Evolutionary conservation across 768 basidiomycete genomes (phyloP), one percentile per base, ranked within the genome.

Genomic region (Scleroderma bovista): DNA sequence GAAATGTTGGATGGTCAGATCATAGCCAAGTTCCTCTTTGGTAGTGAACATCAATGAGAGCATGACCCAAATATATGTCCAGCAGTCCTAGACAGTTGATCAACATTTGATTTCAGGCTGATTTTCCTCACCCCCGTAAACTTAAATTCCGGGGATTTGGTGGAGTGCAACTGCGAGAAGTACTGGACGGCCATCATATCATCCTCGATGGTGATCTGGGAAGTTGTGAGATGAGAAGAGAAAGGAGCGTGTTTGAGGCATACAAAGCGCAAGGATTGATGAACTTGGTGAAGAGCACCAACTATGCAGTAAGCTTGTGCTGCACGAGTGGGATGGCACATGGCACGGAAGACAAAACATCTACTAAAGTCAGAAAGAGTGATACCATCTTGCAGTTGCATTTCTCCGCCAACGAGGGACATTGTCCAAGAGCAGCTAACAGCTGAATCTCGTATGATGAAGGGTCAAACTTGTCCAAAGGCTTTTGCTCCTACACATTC

Each of bases 361-460:
- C 70, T 29, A 70, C 73, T 39, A 80, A 66, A 44, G 56, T 63
- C 33, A 97, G 73, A 72, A 97, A 96, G 49, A 87, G 76, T 0
- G 91, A 84, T n/a, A 96, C 73, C 31, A 97, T 72, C n/a, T 87
- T 80, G 33, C 90, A 84, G 50, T 87, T 90, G 66, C 95, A 86
- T 64, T 85, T 88, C 66, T 97, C 92, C 0, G 84, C 88, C 11
- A 96, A 67, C 2, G 77, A 72, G 0, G 85, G 71, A 51, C 82
- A 80, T 58, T 85, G 78, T n/a, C 78, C 77, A 13, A 97, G 73
- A 0, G 84, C 72, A 10, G 72, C 66, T 13, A 98, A 76, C 3
- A 98, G 72, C 63, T 96, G 92, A 10, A 75, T 69, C 63, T 95
- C 92, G 65, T 93, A 98, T 20, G 82, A 82, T 38, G 69, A 70